These are phyloP conservation scores for Infundibulicybe gibba DNA, from an alignment of 768 basidiomycete species.

Conservation along the genomic window DNA sequence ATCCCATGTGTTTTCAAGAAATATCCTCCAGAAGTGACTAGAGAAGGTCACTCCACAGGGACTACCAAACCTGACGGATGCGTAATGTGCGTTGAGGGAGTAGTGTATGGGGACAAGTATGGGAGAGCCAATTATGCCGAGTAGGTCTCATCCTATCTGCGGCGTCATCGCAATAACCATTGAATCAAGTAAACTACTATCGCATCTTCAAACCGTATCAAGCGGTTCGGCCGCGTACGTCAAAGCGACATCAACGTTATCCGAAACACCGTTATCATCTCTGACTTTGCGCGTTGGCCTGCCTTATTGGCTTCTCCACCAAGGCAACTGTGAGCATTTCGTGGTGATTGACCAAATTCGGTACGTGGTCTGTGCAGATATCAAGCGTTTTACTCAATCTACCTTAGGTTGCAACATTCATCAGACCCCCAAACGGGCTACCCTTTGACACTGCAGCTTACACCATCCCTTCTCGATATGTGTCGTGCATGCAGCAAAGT, in stretches of 20 bases:
- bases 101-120: conserved; percentile 53
- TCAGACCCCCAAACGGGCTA: conserved; percentile 56
- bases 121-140: conserved; percentile 51
- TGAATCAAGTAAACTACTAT: conserved; percentile 12
- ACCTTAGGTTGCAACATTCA: conserved; percentile 50
- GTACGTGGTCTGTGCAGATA: conserved; percentile 25
- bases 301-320: conserved; percentile 82
- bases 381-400: not conserved
- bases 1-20: conserved; percentile 66
- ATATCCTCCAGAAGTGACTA: conserved; percentile 35
- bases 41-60: conserved; percentile 14
- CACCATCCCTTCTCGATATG: conserved; percentile 54
- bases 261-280: conserved; percentile 46
- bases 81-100: conserved; percentile 59
- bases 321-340: conserved; percentile 82
- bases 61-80: conserved; percentile 26
- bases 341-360: conserved; percentile 71
- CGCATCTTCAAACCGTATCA: conserved; percentile 24
- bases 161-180: conserved; percentile 38
- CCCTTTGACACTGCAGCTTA: conserved; percentile 64
- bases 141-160: conserved; percentile 22
- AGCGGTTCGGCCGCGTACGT: conserved; percentile 25
- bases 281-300: conserved; percentile 62
- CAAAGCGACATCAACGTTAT: conserved; percentile 39
- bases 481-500: conserved; percentile 71